Evolutionary conservation across 2,329 filamentous ascomycete genomes (phyloP), one percentile per base, ranked within the genome.

Genomic region (Geosmithia putterillii): DNA sequence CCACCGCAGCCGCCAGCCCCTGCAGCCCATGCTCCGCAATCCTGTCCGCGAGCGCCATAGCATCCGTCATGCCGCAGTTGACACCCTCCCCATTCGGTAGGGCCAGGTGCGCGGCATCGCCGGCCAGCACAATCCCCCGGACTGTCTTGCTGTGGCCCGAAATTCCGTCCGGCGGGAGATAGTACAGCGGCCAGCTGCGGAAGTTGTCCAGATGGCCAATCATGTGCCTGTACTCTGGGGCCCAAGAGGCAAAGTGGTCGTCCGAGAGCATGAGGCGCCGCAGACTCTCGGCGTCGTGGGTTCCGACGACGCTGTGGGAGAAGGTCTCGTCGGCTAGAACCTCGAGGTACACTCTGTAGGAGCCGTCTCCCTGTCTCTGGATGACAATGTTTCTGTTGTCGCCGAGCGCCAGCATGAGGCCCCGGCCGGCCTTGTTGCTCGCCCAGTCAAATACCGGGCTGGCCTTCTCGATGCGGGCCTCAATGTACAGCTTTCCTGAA

Each of bases 91-190:
- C 73, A 0, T 65, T 66, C 45, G 65, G 69, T 0, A 69, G 67
- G 3, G 64, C 65, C 63, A 73, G 49, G 52, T 77, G 73, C 7
- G 71, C 73, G 1, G 73, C 70, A 49, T 77, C 73, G 3, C 74
- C 74, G 17, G 77, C 53, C 12, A 78, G 54, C 0, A 74, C 72
- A 3, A 67, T 57, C 3, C 70, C 67, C 0, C 57, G 34, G 4
- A 55, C 51, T 10, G 58, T 47, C 5, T 60, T 47, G 71, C 73
- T n/a, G n/a, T n/a, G n/a, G n/a, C n/a, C 77, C 1, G 41, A 41
- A 12, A 60, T 46, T 1, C 64, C 64, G 2, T 66, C 46, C 0
- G 72, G 70, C 25, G 39, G 39, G 17, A 41, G 20, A 10, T 32
- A 15, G 17, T 41, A 41, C 21, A 41, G 20, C 20, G 22, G 39